Percentiles rank a stretch among this genome's conserved stretches.
phyloP scores from a whole-genome alignment of 2,329 filamentous ascomycete species.

The Diaporthe sp. region DNA sequence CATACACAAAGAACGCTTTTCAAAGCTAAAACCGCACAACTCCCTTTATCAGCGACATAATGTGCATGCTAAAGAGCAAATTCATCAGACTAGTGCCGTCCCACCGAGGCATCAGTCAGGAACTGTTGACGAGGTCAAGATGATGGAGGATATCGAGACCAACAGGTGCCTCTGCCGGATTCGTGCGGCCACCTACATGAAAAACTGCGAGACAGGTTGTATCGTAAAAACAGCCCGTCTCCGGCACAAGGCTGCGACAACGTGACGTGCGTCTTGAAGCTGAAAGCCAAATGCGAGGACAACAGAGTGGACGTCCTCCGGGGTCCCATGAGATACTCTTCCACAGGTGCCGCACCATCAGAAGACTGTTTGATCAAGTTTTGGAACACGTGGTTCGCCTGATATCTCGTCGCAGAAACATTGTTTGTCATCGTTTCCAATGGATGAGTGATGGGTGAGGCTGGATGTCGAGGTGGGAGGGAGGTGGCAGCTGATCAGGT shows the following conservation, averaged over 20 bases:
- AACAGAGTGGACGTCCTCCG: background rate
- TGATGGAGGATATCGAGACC: background rate
- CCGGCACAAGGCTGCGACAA: no score
- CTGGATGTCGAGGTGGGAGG: background rate
- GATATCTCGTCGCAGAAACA: slow-evolving; percentile 45
- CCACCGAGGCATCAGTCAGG: background rate
- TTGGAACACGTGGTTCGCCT: no score
- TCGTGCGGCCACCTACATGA: background rate
- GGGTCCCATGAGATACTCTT: background rate
- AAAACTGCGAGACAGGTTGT: background rate
- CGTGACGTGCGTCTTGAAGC: background rate
- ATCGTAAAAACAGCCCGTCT: background rate
- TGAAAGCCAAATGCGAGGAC: background rate
- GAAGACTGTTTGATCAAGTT: slow-evolving; percentile 41
- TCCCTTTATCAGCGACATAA: background rate
- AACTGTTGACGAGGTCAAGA: background rate
- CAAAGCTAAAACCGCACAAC: background rate
- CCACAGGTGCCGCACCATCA: slow-evolving; percentile 37
- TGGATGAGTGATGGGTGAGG: background rate
- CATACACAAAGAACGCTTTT: background rate
- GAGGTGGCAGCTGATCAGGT: background rate
- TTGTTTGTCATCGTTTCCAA: slow-evolving; percentile 44
- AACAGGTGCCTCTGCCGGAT: background rate
- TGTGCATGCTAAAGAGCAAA: background rate
- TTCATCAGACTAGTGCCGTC: background rate